Evolutionary conservation across 2,329 filamentous ascomycete genomes (phyloP).

Genomic region (Colletotrichum higginsianum): DNA sequence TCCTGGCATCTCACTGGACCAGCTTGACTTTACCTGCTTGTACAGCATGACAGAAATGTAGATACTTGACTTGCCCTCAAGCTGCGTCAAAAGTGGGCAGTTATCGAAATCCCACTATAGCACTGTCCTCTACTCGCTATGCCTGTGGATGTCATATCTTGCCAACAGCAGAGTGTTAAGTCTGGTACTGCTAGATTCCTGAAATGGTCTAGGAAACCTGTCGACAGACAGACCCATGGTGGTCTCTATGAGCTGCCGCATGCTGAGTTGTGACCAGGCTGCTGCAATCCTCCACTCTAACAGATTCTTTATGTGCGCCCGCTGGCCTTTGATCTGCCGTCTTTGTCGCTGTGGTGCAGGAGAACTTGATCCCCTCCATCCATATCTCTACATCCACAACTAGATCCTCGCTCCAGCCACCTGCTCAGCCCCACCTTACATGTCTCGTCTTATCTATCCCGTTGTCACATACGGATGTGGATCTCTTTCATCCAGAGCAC

Average conservation of each 20-base stretch:
- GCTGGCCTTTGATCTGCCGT: constrained; percentile 13
- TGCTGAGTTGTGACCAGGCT: not conserved
- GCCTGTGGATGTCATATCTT: not conserved
- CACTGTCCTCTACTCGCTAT: not conserved
- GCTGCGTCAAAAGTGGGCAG: not conserved
- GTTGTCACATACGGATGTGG: not conserved
- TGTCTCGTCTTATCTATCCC: not conserved
- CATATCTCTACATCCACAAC: not conserved
- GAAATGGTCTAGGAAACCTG: not conserved
- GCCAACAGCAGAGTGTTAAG: not conserved
- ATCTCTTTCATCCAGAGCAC: not conserved
- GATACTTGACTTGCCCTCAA: not conserved
- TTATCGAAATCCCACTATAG: not conserved
- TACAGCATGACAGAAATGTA: not conserved
- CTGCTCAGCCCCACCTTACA: not conserved
- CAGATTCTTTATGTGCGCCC: not conserved
- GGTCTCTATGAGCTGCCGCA: not conserved
- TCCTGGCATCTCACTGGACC: constrained; percentile 61
- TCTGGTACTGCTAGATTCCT: constrained; percentile 3
- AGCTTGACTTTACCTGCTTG: constrained; percentile 49
- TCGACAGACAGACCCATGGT: not conserved
- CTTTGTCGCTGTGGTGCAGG: constrained; percentile 18
- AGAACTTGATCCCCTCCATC: not conserved
- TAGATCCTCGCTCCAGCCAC: not conserved
- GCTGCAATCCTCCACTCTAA: not conserved